A percentile compares a stretch with the other conserved stretches of the same genome.
Conservation (phyloP, 257 asterid species). For the Solanum neorickii region DNA sequence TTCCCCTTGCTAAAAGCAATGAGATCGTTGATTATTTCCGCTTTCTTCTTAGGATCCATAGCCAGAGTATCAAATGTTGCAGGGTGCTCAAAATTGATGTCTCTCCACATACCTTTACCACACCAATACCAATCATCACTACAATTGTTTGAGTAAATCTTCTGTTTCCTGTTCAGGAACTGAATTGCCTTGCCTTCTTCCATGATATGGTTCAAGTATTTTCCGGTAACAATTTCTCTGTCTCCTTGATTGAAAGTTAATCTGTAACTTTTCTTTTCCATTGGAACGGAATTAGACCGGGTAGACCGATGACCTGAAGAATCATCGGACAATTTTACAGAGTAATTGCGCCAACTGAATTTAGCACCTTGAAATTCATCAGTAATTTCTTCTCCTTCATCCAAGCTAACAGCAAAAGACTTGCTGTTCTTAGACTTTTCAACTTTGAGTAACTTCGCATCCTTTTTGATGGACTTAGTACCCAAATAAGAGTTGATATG, state of each 20-base stretch:
- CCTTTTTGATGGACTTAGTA: not conserved
- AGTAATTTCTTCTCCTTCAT: not conserved
- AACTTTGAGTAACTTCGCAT: not conserved
- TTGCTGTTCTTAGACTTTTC: not conserved
- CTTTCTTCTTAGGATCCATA: not conserved
- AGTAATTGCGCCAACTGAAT: not conserved
- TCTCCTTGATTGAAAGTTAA: not conserved
- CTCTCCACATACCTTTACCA: not conserved
- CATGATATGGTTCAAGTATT: not conserved
- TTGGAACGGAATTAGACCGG: not conserved
- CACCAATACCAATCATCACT: not conserved
- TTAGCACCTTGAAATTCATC: not conserved
- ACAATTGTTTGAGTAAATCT: not conserved
- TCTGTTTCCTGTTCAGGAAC: not conserved
- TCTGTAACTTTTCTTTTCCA: not conserved
- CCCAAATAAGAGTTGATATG: not conserved
- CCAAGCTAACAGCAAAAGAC: not conserved
- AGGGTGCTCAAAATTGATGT: not conserved
- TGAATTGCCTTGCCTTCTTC: not conserved
- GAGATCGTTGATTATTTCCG: not conserved
- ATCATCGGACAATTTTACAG: not conserved
- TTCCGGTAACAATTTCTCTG: not conserved
- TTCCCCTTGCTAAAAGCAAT: not conserved
- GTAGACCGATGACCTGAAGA: not conserved
- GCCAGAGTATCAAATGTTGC: not conserved